Evolutionary conservation across 2,329 filamentous ascomycete genomes (phyloP), one percentile per base, ranked within the genome.

Genomic region (Triangularia verruculosa): DNA sequence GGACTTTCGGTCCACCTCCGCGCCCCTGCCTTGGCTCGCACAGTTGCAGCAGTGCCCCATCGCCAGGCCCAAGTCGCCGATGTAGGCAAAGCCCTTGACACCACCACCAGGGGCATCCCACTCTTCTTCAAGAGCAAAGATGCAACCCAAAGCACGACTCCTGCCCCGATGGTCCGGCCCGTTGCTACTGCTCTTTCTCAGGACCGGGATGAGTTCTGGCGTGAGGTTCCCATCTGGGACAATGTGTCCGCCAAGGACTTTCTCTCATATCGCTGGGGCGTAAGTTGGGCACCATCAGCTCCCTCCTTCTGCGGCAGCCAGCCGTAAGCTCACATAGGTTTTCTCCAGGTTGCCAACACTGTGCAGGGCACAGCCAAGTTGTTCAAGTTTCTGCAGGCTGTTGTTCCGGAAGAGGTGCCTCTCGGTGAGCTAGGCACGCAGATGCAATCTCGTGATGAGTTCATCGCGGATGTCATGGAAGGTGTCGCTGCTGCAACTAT

Each of bases 401-500:
- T 81, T 2, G 72, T 88, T 1, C 86, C 86, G 0, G 76, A 81
- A 0, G 70, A 69, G 2, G 73, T 88, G n/a, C 82, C 82, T 3
- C 66, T 69, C n/a, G 72, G 70, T 65, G 65, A 72, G 61, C 62
- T 62, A 0, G 64, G 70, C 25, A 64, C 61, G 4, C 73, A 74
- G 24, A 76, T 79, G 68, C 78, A 78, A 63, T 82, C 78, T 24
- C 81, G 79, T 11, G 77, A 83, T 1, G 78, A 83, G 20, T 84
- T 88, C 62, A 79, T 87, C 56, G 68, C 75, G 1, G 84, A 89
- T 71, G 79, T 87, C 3, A 70, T 79, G 25, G 75, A 76, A 15
- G 86, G 85, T 11, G 79, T 88, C 60, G 77, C 75, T 20, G 70
- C 76, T 4, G 82, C 85, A 0, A 82, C 85, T 1, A 89, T 89